Evolutionary conservation across 2,329 filamentous ascomycete species (phyloP).

Genomic region (Aspergillus sp.): DNA sequence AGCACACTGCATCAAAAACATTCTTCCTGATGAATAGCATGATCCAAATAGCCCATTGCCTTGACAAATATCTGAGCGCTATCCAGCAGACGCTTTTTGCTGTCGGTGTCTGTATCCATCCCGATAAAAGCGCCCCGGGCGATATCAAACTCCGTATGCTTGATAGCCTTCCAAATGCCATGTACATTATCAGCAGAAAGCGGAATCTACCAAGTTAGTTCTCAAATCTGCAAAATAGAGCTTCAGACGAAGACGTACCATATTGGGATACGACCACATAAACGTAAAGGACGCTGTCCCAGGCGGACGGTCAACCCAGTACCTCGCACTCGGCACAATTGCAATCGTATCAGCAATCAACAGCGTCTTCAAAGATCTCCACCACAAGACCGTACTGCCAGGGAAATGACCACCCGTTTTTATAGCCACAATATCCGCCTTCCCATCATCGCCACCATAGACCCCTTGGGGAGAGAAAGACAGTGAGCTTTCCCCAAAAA

Average conservation of each 20-base stretch:
- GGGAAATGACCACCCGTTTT: constrained; percentile 80
- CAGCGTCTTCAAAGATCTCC: constrained; percentile 59
- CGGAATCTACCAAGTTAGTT: constrained; percentile 55
- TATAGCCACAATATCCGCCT: constrained; percentile 57
- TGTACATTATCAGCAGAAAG: constrained; percentile 63
- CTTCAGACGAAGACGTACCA: constrained; percentile 27
- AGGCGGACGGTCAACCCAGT: constrained; percentile 34
- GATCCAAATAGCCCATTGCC: constrained; percentile 37
- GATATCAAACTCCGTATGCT: constrained; percentile 60
- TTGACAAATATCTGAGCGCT: constrained; percentile 74
- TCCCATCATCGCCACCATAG: background rate
- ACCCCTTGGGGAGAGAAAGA: constrained; percentile 23
- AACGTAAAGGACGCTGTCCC: constrained; percentile 62
- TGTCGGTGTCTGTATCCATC: constrained; percentile 58
- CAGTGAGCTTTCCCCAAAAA: constrained; percentile 14
- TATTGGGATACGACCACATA: constrained; percentile 75
- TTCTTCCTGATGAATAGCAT: constrained; percentile 31
- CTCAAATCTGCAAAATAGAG: constrained; percentile 18
- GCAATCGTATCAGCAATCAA: constrained; percentile 76
- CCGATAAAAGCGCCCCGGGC: constrained; percentile 68
- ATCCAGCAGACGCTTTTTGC: constrained; percentile 67
- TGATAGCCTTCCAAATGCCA: constrained; percentile 69
- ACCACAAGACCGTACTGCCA: constrained; percentile 68
- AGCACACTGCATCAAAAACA: constrained; percentile 6
- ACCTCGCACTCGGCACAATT: constrained; percentile 57